Base-by-base conservation (phyloP, 495 filamentous ascomycete species). In the Paragyromitra xinjiangensis region DNA sequence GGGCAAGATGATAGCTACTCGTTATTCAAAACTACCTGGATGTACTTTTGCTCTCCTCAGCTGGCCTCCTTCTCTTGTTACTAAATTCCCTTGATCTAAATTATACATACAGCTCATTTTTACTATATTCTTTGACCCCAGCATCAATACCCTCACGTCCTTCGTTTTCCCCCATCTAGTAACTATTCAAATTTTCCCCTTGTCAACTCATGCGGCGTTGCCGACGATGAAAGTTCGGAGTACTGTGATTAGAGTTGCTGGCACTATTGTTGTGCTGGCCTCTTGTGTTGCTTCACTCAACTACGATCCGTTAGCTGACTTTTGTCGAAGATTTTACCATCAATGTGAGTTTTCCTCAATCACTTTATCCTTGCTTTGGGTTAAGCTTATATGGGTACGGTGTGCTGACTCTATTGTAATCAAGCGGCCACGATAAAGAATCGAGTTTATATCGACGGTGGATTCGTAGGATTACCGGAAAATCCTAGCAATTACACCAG, bases 391-490 rank as follows among this genome's bases (percentile, higher is more conserved):
- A 45, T 37, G 48, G 16, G 12, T 56, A 16, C 19, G 3, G 34
- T 48, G 51, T 44, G 12, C 19, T 65, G 29, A 59, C 8, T 22
- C 37, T n/a, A 66, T 37, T 45, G 12, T 39, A 26, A 66, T 50
- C 24, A 40, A 80, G 78, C 86, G 3, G 83, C 87, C 5, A 83
- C 87, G 0, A 83, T 89, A 26, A 88, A 88, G 73, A 72, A 83
- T 45, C 84, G 83, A 64, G 77, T 89, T 48, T 88, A 87, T 77
- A 86, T 89, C 65, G 88, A 89, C 77, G 87, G 87, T n/a, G 88
- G 87, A 0, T 65, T 85, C 12, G 64, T 89, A 14, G 85, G 87
- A 65, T 86, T 85, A 78, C 85, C 84, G 63, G 84, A 85, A 0
- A 82, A 87, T 69, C 83, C 84, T 9, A 72, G 66, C 0, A 88